phyloP scores from a whole-genome alignment of 192 early-diverging fungal species.

The Funneliformis mosseae region DNA sequence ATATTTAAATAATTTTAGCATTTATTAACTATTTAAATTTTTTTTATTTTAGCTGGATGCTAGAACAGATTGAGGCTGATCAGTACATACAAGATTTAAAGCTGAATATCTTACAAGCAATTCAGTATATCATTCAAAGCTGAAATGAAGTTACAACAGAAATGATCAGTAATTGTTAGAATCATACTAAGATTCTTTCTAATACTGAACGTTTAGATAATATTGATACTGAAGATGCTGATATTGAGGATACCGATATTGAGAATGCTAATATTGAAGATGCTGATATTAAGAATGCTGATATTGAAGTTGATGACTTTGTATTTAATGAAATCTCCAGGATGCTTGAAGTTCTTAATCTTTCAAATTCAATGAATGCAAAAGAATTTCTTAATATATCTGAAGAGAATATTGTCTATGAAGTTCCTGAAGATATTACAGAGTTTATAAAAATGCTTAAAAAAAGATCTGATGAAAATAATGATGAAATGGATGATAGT shows the following conservation, averaged over 20 bases:
- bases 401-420: constrained; percentile 29
- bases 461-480: constrained; percentile 17
- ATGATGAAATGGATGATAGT: constrained; percentile 4
- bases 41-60: background rate
- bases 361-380: constrained; percentile 6
- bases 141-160: constrained; percentile 20
- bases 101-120: background rate
- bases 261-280: background rate
- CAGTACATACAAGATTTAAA: background rate
- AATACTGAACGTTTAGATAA: too few relatives aligned
- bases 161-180: constrained; percentile 4
- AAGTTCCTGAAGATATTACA: constrained; percentile 17
- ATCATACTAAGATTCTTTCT: constrained; percentile 3
- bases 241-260: background rate
- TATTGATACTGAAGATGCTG: too few relatives aligned
- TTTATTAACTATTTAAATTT: background rate
- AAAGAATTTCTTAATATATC: constrained; percentile 14
- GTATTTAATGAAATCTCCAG: background rate
- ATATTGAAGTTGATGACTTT: background rate
- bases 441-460: background rate
- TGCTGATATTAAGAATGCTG: background rate
- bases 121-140: constrained; percentile 2
- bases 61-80: background rate
- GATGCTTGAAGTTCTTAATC: background rate
- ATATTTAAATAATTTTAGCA: background rate